Evolutionary conservation across 140 eudicot species (phyloP), one percentile per base, ranked within the genome.

Genomic region (Ambrosia hybrid): DNA sequence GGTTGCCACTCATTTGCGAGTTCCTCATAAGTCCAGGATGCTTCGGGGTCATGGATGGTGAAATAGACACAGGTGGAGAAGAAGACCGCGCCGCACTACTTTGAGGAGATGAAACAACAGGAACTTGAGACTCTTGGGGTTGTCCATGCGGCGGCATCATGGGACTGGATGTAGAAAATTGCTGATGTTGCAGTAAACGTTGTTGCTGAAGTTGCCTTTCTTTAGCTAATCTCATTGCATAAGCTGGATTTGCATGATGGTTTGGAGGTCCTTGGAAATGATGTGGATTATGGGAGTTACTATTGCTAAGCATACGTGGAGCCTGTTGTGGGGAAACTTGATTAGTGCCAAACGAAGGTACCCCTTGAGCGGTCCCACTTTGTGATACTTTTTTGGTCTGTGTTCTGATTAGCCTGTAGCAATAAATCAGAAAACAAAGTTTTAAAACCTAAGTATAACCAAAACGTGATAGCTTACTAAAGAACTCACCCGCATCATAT

Each of bases 131-230:
- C 30, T 75, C 55, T 57, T 34, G 79, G 61, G 62, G 38, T 49
- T 61, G 77, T 51, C 21, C 68, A 71, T 17, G 58, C 11, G 67
- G 67, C 67, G 43, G 21, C 67, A 57, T 38, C 65, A 56, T 56
- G 53, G 89, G 59, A 81, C 65, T 85, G 21, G 94, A 80, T 34
- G 91, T 45, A 57, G 84, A 78, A 46, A 85, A 89, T 48, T 74
- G 89, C 57, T 78, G 81, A 55, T 82, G 91, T 70, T 78, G 95
- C 51, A 83, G 74, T 45, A 83, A 34, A 39, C 87, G 94, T 51
- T 85, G 96, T 76, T 89, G 91, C 76, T 89, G 91, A 66, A 84
- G 78, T n/a, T 86, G 91, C 69, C 87, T 84, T 80, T 89, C 96
- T 76, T 84, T 92, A 34, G 85, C 88, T 62, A 86, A 26, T 72